A percentile compares a stretch with the other conserved stretches of the same genome.
phyloP scores from a whole-genome alignment of 345 rosid genomes.

The Citrus hindsii region DNA sequence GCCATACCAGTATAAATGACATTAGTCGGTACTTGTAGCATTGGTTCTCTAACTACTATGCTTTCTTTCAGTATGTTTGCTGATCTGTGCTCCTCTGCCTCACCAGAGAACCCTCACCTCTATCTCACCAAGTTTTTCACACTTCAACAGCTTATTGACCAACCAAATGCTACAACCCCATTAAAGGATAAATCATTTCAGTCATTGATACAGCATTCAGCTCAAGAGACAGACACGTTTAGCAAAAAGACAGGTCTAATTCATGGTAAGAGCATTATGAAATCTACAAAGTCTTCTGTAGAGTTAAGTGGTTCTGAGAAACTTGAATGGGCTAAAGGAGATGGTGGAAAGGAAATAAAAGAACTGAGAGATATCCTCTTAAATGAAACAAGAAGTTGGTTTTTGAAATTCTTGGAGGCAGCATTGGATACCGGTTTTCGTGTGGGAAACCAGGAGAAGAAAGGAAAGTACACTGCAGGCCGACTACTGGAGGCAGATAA shows the following conservation, averaged over 20 bases:
- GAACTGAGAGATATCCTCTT: slow-evolving; percentile 48
- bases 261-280: slow-evolving; percentile 36
- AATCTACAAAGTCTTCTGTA: slow-evolving; percentile 33
- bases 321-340: slow-evolving; percentile 76
- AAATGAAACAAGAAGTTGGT: slow-evolving; percentile 72
- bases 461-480: slow-evolving; percentile 35
- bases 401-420: slow-evolving; percentile 72
- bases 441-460: slow-evolving; percentile 37
- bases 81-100: slow-evolving; percentile 70
- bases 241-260: slow-evolving; percentile 30
- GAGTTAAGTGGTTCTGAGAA: slow-evolving; percentile 48
- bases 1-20: not conserved
- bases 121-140: slow-evolving; percentile 69
- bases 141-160: slow-evolving; percentile 62
- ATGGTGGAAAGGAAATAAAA: slow-evolving; percentile 50
- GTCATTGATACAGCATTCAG: slow-evolving; percentile 14
- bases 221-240: slow-evolving; percentile 36
- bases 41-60: not conserved
- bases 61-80: slow-evolving; percentile 63
- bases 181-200: slow-evolving; percentile 41
- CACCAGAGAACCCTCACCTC: slow-evolving; percentile 61
- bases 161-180: slow-evolving; percentile 32
- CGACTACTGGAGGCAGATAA: slow-evolving; percentile 43
- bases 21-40: not conserved
- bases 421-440: slow-evolving; percentile 63